Evolutionary conservation across 805 yeast genomes (phyloP).

Genomic region (Pichia cephalocereana): DNA sequence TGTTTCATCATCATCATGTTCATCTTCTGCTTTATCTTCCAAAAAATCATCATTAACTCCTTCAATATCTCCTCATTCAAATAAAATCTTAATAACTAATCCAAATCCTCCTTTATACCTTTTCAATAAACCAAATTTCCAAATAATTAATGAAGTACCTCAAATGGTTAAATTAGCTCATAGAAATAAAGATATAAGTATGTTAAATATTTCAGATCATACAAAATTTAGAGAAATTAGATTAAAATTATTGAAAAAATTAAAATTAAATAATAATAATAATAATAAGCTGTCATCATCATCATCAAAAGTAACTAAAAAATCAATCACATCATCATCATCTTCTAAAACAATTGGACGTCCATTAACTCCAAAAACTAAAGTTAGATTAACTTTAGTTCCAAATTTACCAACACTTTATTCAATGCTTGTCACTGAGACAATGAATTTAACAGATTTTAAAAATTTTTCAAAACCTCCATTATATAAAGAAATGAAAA

Average conservation of each 20-base stretch:
- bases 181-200: constrained; percentile 7
- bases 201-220: constrained; percentile 3
- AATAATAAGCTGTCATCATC: neutral
- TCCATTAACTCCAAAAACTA: constrained; percentile 43
- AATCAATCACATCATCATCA: neutral
- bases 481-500: neutral
- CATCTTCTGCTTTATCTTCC: too few species aligned
- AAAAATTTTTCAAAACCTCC: neutral
- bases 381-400: constrained; percentile 38
- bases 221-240: neutral
- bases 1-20: too few species aligned
- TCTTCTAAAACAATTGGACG: constrained; percentile 21
- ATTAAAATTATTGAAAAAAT: constrained; percentile 3
- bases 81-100: neutral
- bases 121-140: constrained; percentile 1
- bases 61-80: too few species aligned
- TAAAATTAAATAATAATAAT: neutral
- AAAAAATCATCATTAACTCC: too few species aligned
- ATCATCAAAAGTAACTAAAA: constrained; percentile 9
- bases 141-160: neutral
- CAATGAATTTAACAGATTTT: constrained; percentile 4
- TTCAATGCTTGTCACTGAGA: constrained; percentile 30
- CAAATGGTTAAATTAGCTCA: constrained; percentile 7
- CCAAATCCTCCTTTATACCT: neutral
- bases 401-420: constrained; percentile 36